These are phyloP conservation scores for Lecanoromycetidae sp. DNA, from an alignment of 2,329 filamentous ascomycete species.

Conservation along the genomic window DNA sequence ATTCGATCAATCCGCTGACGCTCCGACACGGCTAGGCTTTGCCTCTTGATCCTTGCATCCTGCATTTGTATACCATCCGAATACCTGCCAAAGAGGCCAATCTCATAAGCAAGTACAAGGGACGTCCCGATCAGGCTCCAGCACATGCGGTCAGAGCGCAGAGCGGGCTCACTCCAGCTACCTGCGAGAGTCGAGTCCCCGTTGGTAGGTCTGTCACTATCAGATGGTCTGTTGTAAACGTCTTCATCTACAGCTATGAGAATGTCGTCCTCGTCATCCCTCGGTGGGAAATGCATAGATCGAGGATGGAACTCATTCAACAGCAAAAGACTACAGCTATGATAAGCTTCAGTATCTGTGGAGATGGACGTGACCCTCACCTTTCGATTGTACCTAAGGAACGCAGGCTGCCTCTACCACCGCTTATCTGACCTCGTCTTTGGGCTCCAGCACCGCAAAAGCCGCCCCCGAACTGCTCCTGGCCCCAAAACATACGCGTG, in stretches of 20 bases:
- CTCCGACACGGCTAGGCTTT: conserved; percentile 56
- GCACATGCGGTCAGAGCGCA: conserved; percentile 89
- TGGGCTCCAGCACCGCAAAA: conserved; percentile 68
- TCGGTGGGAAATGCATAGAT: conserved; percentile 78
- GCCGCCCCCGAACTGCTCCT: conserved; percentile 89
- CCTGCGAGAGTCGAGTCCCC: conserved; percentile 30
- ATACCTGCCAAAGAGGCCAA: conserved; percentile 79
- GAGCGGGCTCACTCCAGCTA: conserved; percentile 81
- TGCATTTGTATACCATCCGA: conserved; percentile 1
- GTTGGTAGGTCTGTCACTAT: conserved; percentile 20
- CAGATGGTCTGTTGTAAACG: conserved; percentile 25
- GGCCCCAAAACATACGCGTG: conserved; percentile 85
- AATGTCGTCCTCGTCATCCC: conserved; percentile 52
- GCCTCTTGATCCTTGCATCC: conserved; percentile 28
- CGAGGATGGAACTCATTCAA: conserved; percentile 96
- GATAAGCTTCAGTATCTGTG: background rate
- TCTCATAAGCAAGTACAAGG: conserved; percentile 78
- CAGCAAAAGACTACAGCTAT: conserved; percentile 50
- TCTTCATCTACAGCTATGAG: conserved; percentile 59
- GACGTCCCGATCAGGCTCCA: conserved; percentile 95
- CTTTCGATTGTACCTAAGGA: conserved; percentile 92
- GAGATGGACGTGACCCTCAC: background rate
- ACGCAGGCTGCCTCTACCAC: conserved; percentile 62
- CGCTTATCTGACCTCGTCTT: conserved; percentile 38
- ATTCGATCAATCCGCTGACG: conserved; percentile 70